Percentiles rank a stretch among this genome's conserved stretches.
These are phyloP conservation scores for Patellaria atrata DNA, from an alignment of 495 filamentous ascomycete species.

Conservation along the genomic window DNA sequence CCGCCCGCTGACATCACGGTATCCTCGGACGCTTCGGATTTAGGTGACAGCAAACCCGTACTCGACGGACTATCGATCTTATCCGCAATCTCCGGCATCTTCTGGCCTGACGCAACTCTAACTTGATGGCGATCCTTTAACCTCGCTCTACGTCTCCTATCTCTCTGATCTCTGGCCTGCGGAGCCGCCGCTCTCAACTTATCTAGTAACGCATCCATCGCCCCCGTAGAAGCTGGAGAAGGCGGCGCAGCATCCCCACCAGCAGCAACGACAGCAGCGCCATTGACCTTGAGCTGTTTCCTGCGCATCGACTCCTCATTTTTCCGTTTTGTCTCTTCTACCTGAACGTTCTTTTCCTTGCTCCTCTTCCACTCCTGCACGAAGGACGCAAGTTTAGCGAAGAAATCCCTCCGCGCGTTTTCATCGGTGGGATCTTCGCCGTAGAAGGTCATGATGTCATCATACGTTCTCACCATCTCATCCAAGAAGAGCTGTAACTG, in stretches of 20 bases:
- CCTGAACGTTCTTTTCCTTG: slow-evolving; percentile 69
- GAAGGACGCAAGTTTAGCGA: slow-evolving; percentile 84
- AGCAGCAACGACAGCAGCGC: slow-evolving; percentile 29
- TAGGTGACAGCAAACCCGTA: slow-evolving; percentile 12
- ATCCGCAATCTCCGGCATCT: slow-evolving; percentile 50
- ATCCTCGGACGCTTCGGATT: slow-evolving; percentile 4
- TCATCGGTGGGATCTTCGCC: slow-evolving; percentile 89
- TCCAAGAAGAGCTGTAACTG: slow-evolving; percentile 90
- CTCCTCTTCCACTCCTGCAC: slow-evolving; percentile 88
- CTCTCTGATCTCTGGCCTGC: slow-evolving; percentile 71
- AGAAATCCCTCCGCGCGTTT: slow-evolving; percentile 90
- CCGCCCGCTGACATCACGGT: too few species aligned
- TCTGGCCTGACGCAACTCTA: slow-evolving; percentile 75
- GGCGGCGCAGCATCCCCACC: slow-evolving; percentile 32
- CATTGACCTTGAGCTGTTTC: slow-evolving; percentile 60
- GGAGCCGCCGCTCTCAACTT: slow-evolving; percentile 89
- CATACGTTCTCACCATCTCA: slow-evolving; percentile 79
- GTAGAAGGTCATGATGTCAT: slow-evolving; percentile 94
- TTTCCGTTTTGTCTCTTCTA: slow-evolving; percentile 70
- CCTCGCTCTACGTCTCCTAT: slow-evolving; percentile 71
- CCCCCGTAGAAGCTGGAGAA: slow-evolving; percentile 68
- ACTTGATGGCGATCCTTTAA: slow-evolving; percentile 85
- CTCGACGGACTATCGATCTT: slow-evolving; percentile 5
- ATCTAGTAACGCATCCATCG: slow-evolving; percentile 94
- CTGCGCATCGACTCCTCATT: slow-evolving; percentile 86